Conservation (phyloP, 2,329 filamentous ascomycete species). For the Xylaria digitata region DNA sequence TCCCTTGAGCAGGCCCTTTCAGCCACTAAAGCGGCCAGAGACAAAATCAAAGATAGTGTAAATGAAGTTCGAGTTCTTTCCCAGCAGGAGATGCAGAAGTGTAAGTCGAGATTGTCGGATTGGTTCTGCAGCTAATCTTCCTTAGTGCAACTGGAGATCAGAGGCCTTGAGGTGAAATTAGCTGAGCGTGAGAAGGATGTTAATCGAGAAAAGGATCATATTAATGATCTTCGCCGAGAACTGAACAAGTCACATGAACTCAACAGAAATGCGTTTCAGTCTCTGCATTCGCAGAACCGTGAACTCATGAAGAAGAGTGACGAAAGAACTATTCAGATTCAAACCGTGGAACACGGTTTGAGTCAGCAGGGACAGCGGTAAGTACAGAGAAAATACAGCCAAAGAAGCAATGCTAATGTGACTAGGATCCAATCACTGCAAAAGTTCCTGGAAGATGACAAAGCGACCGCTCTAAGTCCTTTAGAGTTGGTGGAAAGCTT, state of each 20-base stretch:
- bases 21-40: slow-evolving; percentile 30
- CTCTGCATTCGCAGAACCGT: slow-evolving; percentile 37
- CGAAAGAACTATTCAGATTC: slow-evolving; percentile 23
- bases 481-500: slow-evolving; percentile 35
- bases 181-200: slow-evolving; percentile 42
- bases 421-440: slow-evolving; percentile 42
- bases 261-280: slow-evolving; percentile 39
- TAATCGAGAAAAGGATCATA: slow-evolving; percentile 37
- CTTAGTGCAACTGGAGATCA: slow-evolving; percentile 40
- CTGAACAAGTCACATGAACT: slow-evolving; percentile 38
- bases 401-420: slow-evolving; percentile 25
- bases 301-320: slow-evolving; percentile 40
- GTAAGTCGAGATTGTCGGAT: slow-evolving; percentile 32
- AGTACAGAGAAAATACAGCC: slow-evolving; percentile 8
- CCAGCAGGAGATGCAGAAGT: slow-evolving; percentile 34
- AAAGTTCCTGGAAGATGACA: slow-evolving; percentile 34
- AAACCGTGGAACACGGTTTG: slow-evolving; percentile 31
- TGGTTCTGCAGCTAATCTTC: slow-evolving; percentile 27
- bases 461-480: slow-evolving; percentile 23
- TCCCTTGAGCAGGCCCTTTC: slow-evolving; percentile 45
- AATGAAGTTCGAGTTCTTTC: slow-evolving; percentile 33
- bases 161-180: slow-evolving; percentile 37
- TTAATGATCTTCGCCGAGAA: slow-evolving; percentile 39
- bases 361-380: slow-evolving; percentile 42
- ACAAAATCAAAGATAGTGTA: slow-evolving; percentile 39